Evolutionary conservation across 2,329 filamentous ascomycete genomes (phyloP), one percentile per base, ranked within the genome.

Genomic region (Talaromyces funiculosus): DNA sequence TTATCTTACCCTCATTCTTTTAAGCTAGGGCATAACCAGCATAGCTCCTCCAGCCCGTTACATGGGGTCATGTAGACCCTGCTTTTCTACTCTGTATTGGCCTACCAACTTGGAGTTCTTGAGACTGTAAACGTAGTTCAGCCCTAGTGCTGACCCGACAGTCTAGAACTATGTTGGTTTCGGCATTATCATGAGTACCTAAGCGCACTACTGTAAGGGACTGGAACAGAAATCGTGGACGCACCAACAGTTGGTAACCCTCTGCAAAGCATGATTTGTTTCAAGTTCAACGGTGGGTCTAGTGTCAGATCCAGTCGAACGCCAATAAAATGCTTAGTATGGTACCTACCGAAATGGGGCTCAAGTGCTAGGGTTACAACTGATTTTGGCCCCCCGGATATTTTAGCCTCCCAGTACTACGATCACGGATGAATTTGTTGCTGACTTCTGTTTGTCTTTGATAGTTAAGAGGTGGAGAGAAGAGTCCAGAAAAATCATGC

Each of bases 321-420:
- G 7, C 43, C 43, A 29, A 29, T 20, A 3, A 22, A 29, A 26
- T 14, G 14, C 43, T 47, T 47, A 47, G 9, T 22, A n/a, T 38
- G 37, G 38, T 20, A 9, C n/a, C 22, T 45, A 24, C 42, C 12
- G 22, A 26, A 4, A 45, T 20, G 38, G 38, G 42, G 18, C 35
- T 10, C 4, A 40, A 4, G 37, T 35, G 24, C 24, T 43, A 57
- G 54, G 54, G 54, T 57, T 57, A 35, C 54, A 57, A n/a, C 33
- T 33, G 54, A 42, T 47, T 57, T 57, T 57, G 40, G 54, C n/a
- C 54, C 54, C 54, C 53, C 5, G 14, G 12, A 14, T 45, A n/a
- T 43, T 33, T 14, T 3, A 9, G n/a, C 45, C 24, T 29, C 3
- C n/a, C n/a, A 7, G 12, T 16, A 29, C 22, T 31, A 31, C 24